Percentiles rank a stretch among this genome's conserved stretches.
Evolutionary conservation across 306 rosid species (phyloP).

Genomic region (Dicorynia guianensis): DNA sequence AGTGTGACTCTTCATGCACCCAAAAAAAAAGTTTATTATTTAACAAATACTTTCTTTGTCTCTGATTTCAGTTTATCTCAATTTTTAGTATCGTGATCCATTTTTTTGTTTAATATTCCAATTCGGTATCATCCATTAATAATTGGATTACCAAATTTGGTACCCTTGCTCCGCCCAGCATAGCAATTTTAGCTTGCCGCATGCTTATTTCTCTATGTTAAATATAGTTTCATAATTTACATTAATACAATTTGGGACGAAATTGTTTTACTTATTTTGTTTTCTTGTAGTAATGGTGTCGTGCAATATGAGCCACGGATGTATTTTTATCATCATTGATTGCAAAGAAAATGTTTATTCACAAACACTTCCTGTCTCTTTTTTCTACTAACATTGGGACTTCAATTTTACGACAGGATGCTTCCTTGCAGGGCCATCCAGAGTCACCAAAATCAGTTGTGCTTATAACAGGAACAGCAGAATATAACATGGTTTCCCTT

Average conservation of each 20-base stretch:
- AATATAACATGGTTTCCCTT: constrained; percentile 89
- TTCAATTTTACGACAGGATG: constrained; percentile 70
- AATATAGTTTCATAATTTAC: not conserved
- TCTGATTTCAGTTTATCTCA: no score
- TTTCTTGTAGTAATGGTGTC: not conserved
- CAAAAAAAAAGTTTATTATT: no score
- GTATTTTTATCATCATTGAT: not conserved
- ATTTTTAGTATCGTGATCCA: no score
- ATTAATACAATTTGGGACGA: constrained; percentile 1
- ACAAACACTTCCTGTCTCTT: constrained; percentile 17
- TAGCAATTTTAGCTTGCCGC: not conserved
- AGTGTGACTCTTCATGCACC: no score
- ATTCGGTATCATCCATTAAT: no score
- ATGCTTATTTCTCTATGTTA: not conserved
- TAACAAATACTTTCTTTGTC: no score
- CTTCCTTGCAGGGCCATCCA: constrained; percentile 87
- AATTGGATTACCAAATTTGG: no score
- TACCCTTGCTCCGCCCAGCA: not conserved
- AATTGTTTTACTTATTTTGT: constrained; percentile 3
- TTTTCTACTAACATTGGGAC: constrained; percentile 31
- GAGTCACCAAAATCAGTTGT: constrained; percentile 95
- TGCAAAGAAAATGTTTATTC: not conserved
- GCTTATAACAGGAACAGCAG: constrained; percentile 88
- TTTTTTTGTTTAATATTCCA: no score
- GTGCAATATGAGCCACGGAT: constrained; percentile 10